Percentiles rank a stretch among this genome's conserved stretches.
phyloP scores from a whole-genome alignment of 257 asterid genomes.

The Solanum acaule region DNA sequence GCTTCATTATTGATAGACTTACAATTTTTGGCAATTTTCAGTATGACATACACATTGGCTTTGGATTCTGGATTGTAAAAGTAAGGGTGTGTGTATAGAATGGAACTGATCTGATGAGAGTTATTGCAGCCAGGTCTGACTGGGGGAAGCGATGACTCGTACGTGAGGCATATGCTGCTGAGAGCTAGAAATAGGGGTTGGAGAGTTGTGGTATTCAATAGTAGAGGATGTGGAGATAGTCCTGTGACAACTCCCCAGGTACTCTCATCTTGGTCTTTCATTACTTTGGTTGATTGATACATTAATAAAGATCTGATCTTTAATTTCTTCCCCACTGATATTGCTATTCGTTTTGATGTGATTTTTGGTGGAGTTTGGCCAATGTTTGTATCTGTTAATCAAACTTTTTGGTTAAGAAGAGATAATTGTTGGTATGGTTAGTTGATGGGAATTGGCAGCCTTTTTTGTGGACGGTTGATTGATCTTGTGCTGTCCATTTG shows the following conservation, averaged over 20 bases:
- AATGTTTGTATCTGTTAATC: background rate
- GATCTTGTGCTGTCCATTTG: background rate
- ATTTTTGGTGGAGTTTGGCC: background rate
- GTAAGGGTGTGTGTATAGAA: background rate
- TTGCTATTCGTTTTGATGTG: background rate
- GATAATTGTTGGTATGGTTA: background rate
- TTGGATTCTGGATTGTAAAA: background rate
- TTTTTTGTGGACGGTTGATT: background rate
- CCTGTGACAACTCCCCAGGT: slow-evolving; percentile 97
- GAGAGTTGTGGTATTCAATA: slow-evolving; percentile 84
- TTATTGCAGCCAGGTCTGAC: slow-evolving; percentile 93
- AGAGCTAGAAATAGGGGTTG: slow-evolving; percentile 76
- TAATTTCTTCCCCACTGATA: background rate
- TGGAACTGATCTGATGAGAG: background rate
- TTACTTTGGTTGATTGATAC: background rate
- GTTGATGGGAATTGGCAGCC: background rate
- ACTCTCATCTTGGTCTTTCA: background rate
- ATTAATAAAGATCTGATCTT: background rate
- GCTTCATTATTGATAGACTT: background rate
- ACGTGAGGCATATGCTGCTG: slow-evolving; percentile 85
- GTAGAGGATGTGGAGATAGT: slow-evolving; percentile 89
- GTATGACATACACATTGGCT: background rate
- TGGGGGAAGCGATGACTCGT: slow-evolving; percentile 85
- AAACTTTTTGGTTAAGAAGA: background rate
- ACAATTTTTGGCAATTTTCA: background rate